Base-by-base conservation (phyloP, 306 rosid species). In the Acacia confusa region DNA sequence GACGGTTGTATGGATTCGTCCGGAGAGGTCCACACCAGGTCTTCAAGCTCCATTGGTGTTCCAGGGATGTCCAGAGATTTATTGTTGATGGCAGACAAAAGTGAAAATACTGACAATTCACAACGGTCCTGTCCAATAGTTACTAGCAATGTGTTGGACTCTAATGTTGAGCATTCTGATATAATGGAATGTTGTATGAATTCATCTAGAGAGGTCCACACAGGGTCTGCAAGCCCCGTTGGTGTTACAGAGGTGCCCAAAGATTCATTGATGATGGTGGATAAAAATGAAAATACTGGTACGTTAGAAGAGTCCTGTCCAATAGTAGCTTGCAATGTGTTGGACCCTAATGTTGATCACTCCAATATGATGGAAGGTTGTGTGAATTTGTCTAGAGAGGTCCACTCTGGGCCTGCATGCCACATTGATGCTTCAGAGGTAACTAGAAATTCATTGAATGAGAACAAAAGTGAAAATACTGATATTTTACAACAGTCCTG, bases 61-160 rank as follows among this genome's bases (percentile, higher is more conserved):
- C 47, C 76, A 1, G 90, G 77, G 80, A 44, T 58, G 30, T 79
- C 81, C 14, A 27, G 80, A 36, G 85, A 85, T 84, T 82, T 61
- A 57, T 78, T 86, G 86, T 81, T 20, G 13, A 41, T 86, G 86
- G 84, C 12, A 9, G 30, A 68, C 75, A 88, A 90, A 75, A 75
- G 78, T 43, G 89, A 79, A 71, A 57, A 73, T 82, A 85, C 45
- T 84, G 84, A 61, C 82, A 64, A 69, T 24, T 24, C 25, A 25
- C 88, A 75, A 84, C 89, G 25, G 82, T 80, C 84, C 3, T 79
- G 90, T 81, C 83, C 74, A 3, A 89, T 74, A 43, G 84, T 55
- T 45, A 76, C 78, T 77, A 80, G 69, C 78, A 11, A 41, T 73
- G 74, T 72, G 60, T 41, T 85, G 82, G 85, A 81, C 79, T 72